Conservation (phyloP, 495 filamentous ascomycete species). For the Penicillium canariense region DNA sequence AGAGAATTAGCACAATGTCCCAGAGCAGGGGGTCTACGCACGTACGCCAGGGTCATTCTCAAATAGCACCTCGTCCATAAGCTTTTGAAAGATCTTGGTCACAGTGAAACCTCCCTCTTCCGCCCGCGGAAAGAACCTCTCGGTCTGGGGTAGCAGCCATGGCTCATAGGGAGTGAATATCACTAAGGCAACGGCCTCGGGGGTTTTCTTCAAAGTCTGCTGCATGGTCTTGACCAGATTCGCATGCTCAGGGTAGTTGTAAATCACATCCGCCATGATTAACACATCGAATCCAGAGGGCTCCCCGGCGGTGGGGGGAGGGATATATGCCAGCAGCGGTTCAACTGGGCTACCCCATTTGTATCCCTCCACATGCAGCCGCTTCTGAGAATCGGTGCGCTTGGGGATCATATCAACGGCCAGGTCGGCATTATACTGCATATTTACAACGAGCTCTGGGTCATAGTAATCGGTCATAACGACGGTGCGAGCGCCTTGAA, state of each 20-base stretch:
- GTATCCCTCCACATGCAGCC: conserved; percentile 62
- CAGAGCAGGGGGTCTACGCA: neutral
- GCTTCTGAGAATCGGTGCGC: conserved; percentile 10
- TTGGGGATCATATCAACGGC: conserved; percentile 30
- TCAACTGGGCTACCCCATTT: conserved; percentile 69
- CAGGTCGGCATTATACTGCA: conserved; percentile 66
- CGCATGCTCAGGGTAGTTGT: conserved; percentile 80
- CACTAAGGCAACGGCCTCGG: conserved; percentile 67
- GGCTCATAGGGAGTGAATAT: conserved; percentile 94
- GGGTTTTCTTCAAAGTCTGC: conserved; percentile 53
- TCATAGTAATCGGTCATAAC: conserved; percentile 92
- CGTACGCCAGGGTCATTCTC: conserved; percentile 76
- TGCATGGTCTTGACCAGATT: conserved; percentile 71
- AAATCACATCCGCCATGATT: conserved; percentile 84
- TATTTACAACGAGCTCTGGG: conserved; percentile 70
- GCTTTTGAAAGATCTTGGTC: conserved; percentile 73
- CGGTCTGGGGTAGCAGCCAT: conserved; percentile 79
- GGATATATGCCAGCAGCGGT: conserved; percentile 51
- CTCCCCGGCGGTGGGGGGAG: conserved; percentile 15
- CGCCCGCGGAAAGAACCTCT: conserved; percentile 79
- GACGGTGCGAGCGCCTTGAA: conserved; percentile 64
- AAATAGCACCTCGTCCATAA: conserved; percentile 83
- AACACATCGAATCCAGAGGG: conserved; percentile 67
- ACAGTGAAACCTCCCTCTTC: conserved; percentile 66
- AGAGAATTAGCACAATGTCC: conserved; percentile 10